Conservation (phyloP, 352 stramenopile genomes). For the Phytophthora cactorum region DNA sequence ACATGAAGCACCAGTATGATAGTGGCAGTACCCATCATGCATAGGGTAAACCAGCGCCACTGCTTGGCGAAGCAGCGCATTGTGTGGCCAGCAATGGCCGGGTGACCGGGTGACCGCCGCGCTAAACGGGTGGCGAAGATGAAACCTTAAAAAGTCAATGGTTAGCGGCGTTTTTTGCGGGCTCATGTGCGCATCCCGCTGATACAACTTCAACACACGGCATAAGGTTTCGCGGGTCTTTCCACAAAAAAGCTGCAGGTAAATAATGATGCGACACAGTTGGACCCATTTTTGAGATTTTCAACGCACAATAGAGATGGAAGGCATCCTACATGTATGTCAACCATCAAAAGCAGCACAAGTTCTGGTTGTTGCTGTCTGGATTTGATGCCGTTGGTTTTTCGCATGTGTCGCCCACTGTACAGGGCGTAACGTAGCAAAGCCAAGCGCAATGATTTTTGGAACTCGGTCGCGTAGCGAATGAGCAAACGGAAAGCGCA, state of each 20-base stretch:
- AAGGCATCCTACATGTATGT: no score
- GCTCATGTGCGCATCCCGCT: conserved; percentile 12
- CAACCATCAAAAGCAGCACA: no score
- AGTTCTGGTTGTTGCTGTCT: no score
- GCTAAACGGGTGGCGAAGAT: conserved; percentile 4
- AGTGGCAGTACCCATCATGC: conserved; percentile 4
- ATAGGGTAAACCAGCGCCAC: conserved; percentile 2
- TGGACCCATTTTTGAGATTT: neutral
- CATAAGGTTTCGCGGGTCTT: conserved; percentile 21
- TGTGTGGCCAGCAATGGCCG: neutral
- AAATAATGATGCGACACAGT: neutral
- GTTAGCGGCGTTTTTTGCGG: no score
- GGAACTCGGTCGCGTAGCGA: no score
- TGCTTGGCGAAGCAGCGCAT: conserved; percentile 5
- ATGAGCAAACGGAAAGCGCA: no score
- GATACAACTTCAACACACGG: conserved; percentile 27
- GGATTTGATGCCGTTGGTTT: no score
- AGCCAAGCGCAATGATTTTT: no score
- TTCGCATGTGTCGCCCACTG: no score
- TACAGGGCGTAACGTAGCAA: no score
- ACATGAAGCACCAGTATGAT: neutral
- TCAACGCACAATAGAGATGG: neutral
- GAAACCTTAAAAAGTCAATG: neutral
- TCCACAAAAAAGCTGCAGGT: conserved; percentile 12
- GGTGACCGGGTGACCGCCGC: neutral